These are phyloP conservation scores for Cercospora berteroae DNA, from an alignment of 2,329 filamentous ascomycete species.

Conservation along the genomic window DNA sequence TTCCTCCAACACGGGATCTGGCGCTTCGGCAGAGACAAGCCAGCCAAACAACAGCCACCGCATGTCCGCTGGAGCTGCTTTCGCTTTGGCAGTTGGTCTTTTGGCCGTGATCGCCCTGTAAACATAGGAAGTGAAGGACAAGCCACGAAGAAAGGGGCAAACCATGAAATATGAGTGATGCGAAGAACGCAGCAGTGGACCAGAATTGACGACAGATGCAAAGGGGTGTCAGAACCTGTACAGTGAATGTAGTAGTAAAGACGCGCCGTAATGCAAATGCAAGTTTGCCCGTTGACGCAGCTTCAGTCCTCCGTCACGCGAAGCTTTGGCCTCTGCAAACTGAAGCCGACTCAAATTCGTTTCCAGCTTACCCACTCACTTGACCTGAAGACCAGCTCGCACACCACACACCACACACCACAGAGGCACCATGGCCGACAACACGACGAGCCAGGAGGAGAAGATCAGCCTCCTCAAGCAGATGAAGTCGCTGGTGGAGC, in stretches of 20 bases:
- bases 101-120: conserved; percentile 4
- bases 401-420: background rate
- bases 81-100: conserved; percentile 2
- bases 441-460: background rate
- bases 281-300: background rate
- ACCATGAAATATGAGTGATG: background rate
- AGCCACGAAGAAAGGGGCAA: background rate
- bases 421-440: background rate
- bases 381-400: background rate
- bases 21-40: background rate
- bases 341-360: background rate
- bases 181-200: background rate
- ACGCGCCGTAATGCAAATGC: background rate
- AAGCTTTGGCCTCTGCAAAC: background rate
- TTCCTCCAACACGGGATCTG: background rate
- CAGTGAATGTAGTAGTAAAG: background rate
- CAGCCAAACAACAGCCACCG: conserved; percentile 1
- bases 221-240: background rate
- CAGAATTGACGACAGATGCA: background rate
- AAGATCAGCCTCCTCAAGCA: background rate
- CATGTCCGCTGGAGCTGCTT: conserved; percentile 2
- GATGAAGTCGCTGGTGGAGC: background rate
- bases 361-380: background rate
- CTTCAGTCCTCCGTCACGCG: background rate
- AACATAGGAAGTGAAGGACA: background rate